Percentiles rank a stretch among this genome's conserved stretches.
Conservation (phyloP, 257 asterid species). For the Capsicum chinense region DNA sequence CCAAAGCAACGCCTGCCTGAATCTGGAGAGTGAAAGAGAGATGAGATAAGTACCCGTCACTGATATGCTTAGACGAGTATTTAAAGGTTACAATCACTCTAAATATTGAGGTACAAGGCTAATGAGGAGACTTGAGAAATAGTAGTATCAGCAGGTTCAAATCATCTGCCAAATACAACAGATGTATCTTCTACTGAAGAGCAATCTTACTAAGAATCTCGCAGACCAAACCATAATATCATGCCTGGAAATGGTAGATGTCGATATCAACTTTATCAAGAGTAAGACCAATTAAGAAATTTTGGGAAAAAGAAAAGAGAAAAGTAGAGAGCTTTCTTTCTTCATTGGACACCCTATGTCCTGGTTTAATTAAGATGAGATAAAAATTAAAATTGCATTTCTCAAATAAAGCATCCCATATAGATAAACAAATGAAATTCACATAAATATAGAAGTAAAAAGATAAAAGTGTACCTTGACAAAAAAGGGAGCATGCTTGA, state of each 20-base stretch:
- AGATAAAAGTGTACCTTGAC: constrained; percentile 22
- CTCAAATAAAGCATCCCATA: constrained; percentile 5
- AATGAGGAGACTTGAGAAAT: not conserved
- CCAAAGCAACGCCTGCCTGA: constrained; percentile 50
- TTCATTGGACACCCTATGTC: not conserved
- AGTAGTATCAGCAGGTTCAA: constrained; percentile 7
- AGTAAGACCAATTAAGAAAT: not conserved
- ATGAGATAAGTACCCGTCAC: constrained; percentile 20
- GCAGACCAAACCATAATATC: not conserved
- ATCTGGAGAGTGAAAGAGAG: constrained; percentile 38
- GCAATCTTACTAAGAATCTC: constrained; percentile 9
- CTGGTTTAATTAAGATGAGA: not conserved
- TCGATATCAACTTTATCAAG: not conserved
- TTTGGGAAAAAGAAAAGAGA: not conserved
- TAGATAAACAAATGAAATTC: not conserved
- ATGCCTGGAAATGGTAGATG: not conserved
- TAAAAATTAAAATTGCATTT: not conserved
- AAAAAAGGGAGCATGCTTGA: constrained; percentile 37
- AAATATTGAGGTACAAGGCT: not conserved
- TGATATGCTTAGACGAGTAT: constrained; percentile 25
- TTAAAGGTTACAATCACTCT: constrained; percentile 31
- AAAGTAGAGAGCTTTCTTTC: constrained; percentile 10
- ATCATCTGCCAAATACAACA: not conserved
- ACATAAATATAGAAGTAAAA: constrained; percentile 8
- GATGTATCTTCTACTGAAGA: constrained; percentile 11